These are phyloP conservation scores for Piromyces finnis DNA, from an alignment of 192 early-diverging fungal genomes.

Conservation along the genomic window DNA sequence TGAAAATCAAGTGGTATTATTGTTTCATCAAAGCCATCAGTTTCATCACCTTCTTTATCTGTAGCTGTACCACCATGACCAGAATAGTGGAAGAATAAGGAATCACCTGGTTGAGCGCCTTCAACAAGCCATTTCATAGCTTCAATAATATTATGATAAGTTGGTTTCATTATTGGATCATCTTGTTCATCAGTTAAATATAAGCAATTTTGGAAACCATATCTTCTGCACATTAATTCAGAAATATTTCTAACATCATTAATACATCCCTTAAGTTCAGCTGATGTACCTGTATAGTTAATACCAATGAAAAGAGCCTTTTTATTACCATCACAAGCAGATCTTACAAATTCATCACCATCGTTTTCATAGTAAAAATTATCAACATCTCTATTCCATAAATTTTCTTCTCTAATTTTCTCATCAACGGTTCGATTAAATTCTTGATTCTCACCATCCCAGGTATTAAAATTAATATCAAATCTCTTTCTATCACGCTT, in stretches of 20 bases:
- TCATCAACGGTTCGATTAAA: neutral
- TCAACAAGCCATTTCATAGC: slow-evolving; percentile 4
- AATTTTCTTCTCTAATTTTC: neutral
- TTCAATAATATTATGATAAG: neutral
- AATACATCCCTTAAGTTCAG: slow-evolving; percentile 31
- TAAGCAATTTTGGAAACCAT: slow-evolving; percentile 16
- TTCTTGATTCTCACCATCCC: neutral
- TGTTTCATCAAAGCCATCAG: slow-evolving; percentile 7
- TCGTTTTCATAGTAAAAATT: neutral
- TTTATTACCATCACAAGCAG: slow-evolving; percentile 4
- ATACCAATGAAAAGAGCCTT: slow-evolving; percentile 33
- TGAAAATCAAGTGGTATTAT: slow-evolving; percentile 21
- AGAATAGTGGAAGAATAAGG: slow-evolving; percentile 6
- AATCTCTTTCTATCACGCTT: neutral
- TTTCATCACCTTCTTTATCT: slow-evolving; percentile 13
- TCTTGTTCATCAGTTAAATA: slow-evolving; percentile 17
- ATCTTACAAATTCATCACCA: neutral
- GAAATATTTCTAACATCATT: slow-evolving; percentile 20
- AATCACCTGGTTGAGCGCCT: slow-evolving; percentile 23
- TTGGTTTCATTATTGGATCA: neutral
- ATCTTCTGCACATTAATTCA: neutral
- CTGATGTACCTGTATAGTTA: slow-evolving; percentile 27
- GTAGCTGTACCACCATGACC: slow-evolving; percentile 23
- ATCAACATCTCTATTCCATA: neutral
- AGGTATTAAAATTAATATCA: neutral